Conservation (phyloP, 208 protist genomes). For the Leptomonas pyrrhocoris region DNA sequence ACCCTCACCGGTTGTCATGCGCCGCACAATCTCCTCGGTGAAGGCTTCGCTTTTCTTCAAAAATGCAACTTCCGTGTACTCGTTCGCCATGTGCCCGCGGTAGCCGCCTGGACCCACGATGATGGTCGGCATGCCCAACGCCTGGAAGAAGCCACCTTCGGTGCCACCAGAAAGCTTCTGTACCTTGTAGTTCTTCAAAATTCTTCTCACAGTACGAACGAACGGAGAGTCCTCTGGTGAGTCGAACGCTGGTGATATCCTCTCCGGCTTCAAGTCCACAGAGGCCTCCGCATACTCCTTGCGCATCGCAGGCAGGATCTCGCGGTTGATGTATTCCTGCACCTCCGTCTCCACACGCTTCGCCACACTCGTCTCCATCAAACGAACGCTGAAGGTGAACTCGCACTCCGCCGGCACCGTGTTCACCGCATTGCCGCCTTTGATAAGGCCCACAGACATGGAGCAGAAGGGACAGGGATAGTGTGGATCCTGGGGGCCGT, state of each 20-base stretch:
- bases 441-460: conserved; percentile 39
- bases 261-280: conserved; percentile 11
- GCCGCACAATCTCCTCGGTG: conserved; percentile 23
- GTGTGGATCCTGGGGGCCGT: conserved; percentile 20
- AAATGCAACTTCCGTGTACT: conserved; percentile 41
- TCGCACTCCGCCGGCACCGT: conserved; percentile 48
- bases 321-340: conserved; percentile 32
- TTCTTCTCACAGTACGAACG: conserved; percentile 28
- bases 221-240: conserved; percentile 34
- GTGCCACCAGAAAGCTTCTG: conserved; percentile 34
- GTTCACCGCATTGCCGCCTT: conserved; percentile 47
- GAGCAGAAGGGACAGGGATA: conserved; percentile 34
- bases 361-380: conserved; percentile 24
- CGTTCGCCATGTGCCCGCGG: conserved; percentile 44
- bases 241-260: conserved; percentile 22
- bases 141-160: conserved; percentile 50
- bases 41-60: conserved; percentile 30
- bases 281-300: conserved; percentile 30
- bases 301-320: conserved; percentile 25
- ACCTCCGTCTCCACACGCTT: conserved; percentile 29
- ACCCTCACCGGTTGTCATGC: conserved; percentile 6
- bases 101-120: conserved; percentile 49
- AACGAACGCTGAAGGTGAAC: conserved; percentile 43
- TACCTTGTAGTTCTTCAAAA: conserved; percentile 16
- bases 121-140: conserved; percentile 45